Base-by-base conservation (phyloP, 1,139 yeast species). In the Geotrichum fermentans region DNA sequence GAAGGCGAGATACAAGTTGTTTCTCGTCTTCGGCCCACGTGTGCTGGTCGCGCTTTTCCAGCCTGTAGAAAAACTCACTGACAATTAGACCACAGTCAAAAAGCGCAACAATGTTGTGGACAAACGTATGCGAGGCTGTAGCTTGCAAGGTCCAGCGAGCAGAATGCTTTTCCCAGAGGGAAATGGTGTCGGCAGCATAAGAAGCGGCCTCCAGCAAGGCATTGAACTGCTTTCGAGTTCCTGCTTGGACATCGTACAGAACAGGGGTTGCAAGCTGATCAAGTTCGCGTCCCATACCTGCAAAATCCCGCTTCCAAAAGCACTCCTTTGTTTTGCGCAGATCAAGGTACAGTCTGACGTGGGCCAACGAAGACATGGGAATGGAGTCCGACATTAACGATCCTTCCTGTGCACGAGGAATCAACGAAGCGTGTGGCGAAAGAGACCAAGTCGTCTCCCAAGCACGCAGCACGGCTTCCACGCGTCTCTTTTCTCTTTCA, bases 361-460 rank as follows among this genome's bases (percentile, higher is more conserved):
- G 69, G 0, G 70, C 71, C 40, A 69, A 56, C 2, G 70, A 66
- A 6, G 67, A 63, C 47, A 69, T 55, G 2, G 72, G 71, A 24
- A 69, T 69, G 11, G 71, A 66, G 48, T 69, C 73, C 33, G 67
- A 61, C 69, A 69, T 68, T 17, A 69, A 54, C 1, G 71, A 70
- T 0, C 72, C 72, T 47, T 59, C 61, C 46, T 61, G 61, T 14
- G 67, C 60, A 43, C 60, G 58, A 6, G 71, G 71, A 20, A 61
- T 61, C 32, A 68, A 58, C 3, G 71, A 63, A 1, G 73, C 71
- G 43, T 65, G 56, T 1, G 71, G 71, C 2, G 67, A 63, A 22
- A 63, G 52, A 10, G 69, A 61, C 72, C 72, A 68, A 2, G 70
- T 62, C 1, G 69, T 61, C 43, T 68, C 73, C 72, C 72, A 68